Conservation (phyloP, 305 asterid species). For the Rubia peregrina region DNA sequence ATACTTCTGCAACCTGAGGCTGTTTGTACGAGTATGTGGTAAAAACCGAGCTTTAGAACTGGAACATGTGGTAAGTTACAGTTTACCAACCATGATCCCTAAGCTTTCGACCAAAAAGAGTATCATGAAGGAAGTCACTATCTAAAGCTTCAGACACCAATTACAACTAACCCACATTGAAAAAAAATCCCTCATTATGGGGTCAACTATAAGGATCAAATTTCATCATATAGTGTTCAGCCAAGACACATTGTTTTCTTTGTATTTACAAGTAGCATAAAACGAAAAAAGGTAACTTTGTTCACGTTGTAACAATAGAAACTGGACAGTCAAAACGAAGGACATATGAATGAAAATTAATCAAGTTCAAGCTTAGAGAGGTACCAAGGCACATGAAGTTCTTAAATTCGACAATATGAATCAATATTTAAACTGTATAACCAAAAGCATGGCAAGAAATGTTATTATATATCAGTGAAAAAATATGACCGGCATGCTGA, state of each 20-base stretch:
- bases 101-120: neutral
- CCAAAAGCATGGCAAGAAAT: neutral
- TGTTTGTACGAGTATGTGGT: neutral
- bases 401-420: neutral
- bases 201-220: neutral
- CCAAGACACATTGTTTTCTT: neutral
- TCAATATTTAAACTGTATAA: neutral
- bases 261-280: neutral
- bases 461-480: neutral
- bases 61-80: neutral
- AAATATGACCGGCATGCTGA: neutral
- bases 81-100: neutral
- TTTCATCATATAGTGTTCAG: neutral
- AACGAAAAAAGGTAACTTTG: neutral
- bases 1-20: neutral
- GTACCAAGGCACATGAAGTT: neutral
- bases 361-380: neutral
- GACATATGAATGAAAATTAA: neutral
- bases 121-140: neutral
- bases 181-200: neutral
- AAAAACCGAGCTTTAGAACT: neutral
- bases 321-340: neutral
- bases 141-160: neutral
- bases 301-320: neutral
- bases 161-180: neutral